Percentiles rank a stretch among this genome's conserved stretches.
phyloP scores from a whole-genome alignment of 2,329 filamentous ascomycete species.

The Botrytis hyacinthi region DNA sequence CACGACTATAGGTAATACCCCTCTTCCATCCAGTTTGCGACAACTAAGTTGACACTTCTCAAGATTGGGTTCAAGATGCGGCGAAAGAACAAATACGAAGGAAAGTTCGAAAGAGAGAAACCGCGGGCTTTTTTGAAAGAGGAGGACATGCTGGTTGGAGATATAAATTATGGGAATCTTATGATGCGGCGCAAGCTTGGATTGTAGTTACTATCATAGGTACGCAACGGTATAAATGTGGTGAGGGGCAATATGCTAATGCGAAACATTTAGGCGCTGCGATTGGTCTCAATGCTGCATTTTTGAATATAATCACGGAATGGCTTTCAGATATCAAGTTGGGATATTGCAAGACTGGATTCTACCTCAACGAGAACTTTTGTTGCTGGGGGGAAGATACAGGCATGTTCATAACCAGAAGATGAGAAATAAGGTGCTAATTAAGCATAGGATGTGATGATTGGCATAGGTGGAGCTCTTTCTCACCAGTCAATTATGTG shows the following conservation, averaged over 20 bases:
- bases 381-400: conserved; percentile 96
- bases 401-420: conserved; percentile 48
- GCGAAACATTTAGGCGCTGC: conserved; percentile 56
- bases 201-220: conserved; percentile 91
- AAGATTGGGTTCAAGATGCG: conserved; percentile 97
- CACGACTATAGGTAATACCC: conserved; percentile 72
- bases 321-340: conserved; percentile 96
- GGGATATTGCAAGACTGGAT: conserved; percentile 92
- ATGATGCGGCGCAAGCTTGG: conserved; percentile 96
- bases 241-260: conserved; percentile 22
- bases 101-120: conserved; percentile 70
- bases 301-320: conserved; percentile 93
- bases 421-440: conserved; percentile 26
- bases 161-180: conserved; percentile 77
- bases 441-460: conserved; percentile 67
- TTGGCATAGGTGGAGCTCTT: conserved; percentile 85
- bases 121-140: conserved; percentile 66
- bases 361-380: conserved; percentile 96
- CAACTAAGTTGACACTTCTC: conserved; percentile 40
- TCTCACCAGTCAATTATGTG: conserved; percentile 77
- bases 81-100: conserved; percentile 83
- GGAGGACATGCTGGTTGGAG: conserved; percentile 72
- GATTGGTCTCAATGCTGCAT: conserved; percentile 89
- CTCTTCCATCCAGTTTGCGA: conserved; percentile 20
- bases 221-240: conserved; percentile 26